phyloP scores from a whole-genome alignment of 2,329 filamentous ascomycete genomes.

The Tolypocladium amazonense region DNA sequence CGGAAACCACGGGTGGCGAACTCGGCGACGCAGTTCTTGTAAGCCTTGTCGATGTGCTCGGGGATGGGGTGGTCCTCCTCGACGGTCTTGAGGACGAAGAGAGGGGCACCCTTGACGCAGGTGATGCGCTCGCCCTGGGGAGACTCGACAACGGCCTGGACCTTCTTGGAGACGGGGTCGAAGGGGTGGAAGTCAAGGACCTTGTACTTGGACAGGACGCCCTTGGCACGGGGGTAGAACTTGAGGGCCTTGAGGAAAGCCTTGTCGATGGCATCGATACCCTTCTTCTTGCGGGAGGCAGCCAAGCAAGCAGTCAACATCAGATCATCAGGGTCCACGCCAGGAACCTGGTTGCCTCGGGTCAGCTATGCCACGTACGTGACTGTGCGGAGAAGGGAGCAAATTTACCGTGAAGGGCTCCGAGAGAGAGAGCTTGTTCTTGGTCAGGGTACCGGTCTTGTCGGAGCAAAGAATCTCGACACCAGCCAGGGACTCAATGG shows the following conservation, averaged over 20 bases:
- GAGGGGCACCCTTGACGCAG: slow-evolving; percentile 85
- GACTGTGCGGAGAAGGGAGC: too few species aligned
- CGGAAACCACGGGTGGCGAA: slow-evolving; percentile 90
- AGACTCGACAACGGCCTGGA: slow-evolving; percentile 73
- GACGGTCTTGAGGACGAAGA: slow-evolving; percentile 79
- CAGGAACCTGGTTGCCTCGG: too few species aligned
- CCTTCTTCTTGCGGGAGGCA: slow-evolving; percentile 89
- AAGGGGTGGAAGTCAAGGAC: slow-evolving; percentile 80
- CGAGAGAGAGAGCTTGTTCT: slow-evolving; percentile 83
- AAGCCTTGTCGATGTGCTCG: slow-evolving; percentile 66
- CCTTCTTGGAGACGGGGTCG: slow-evolving; percentile 90
- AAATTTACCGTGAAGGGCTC: slow-evolving; percentile 81
- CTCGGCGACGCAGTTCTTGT: slow-evolving; percentile 88
- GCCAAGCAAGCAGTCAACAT: slow-evolving; percentile 89
- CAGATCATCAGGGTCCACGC: slow-evolving; percentile 76
- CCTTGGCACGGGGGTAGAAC: slow-evolving; percentile 74
- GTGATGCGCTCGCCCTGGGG: slow-evolving; percentile 74
- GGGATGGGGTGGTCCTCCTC: slow-evolving; percentile 75
- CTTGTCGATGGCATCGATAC: slow-evolving; percentile 91
- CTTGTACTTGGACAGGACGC: slow-evolving; percentile 71
- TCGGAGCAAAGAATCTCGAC: slow-evolving; percentile 91
- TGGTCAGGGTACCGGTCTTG: slow-evolving; percentile 88
- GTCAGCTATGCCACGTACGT: too few species aligned
- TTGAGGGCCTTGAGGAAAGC: slow-evolving; percentile 81
- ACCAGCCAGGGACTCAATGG: slow-evolving; percentile 85